Evolutionary conservation across 768 basidiomycete genomes (phyloP).

Genomic region (Gelatoporia subvermispora): DNA sequence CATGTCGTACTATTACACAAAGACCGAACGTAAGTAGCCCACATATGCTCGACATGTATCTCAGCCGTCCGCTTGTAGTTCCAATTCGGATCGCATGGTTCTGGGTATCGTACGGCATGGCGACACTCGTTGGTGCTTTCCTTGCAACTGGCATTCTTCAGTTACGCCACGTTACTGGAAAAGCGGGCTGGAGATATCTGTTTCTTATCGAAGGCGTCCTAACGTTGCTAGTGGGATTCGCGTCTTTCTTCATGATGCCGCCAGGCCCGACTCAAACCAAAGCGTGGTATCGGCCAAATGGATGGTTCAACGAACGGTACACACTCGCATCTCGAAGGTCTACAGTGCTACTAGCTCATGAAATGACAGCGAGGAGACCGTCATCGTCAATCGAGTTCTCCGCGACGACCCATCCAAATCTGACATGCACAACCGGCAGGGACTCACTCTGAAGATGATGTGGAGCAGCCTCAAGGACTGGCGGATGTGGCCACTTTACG

Average conservation of each 20-base stretch:
- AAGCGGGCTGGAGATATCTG: constrained; percentile 55
- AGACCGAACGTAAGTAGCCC: constrained; percentile 40
- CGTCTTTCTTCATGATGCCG: constrained; percentile 55
- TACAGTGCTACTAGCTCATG: too few species aligned
- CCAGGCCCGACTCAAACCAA: constrained; percentile 62
- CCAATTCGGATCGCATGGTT: constrained; percentile 67
- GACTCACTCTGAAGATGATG: constrained; percentile 44
- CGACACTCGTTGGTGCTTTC: constrained; percentile 55
- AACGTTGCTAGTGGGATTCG: constrained; percentile 44
- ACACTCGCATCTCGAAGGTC: too few species aligned
- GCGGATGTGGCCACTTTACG: constrained; percentile 63
- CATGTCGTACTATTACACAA: constrained; percentile 62
- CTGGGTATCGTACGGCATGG: constrained; percentile 57
- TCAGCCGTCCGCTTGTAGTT: constrained; percentile 27
- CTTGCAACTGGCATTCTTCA: constrained; percentile 58
- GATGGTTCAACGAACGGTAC: constrained; percentile 61
- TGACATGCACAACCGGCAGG: constrained; percentile 71
- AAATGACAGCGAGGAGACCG: constrained; percentile 51
- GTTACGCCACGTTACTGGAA: constrained; percentile 47
- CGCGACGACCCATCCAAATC: constrained; percentile 65
- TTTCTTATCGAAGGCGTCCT: constrained; percentile 51
- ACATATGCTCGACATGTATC: neutral
- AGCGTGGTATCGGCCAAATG: constrained; percentile 52
- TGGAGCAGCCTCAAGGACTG: constrained; percentile 51
- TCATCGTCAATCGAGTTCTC: constrained; percentile 59